Percentiles rank a stretch among this genome's conserved stretches.
These are phyloP conservation scores for Aspergillus aculeatus DNA, from an alignment of 2,329 filamentous ascomycete species.

Conservation along the genomic window DNA sequence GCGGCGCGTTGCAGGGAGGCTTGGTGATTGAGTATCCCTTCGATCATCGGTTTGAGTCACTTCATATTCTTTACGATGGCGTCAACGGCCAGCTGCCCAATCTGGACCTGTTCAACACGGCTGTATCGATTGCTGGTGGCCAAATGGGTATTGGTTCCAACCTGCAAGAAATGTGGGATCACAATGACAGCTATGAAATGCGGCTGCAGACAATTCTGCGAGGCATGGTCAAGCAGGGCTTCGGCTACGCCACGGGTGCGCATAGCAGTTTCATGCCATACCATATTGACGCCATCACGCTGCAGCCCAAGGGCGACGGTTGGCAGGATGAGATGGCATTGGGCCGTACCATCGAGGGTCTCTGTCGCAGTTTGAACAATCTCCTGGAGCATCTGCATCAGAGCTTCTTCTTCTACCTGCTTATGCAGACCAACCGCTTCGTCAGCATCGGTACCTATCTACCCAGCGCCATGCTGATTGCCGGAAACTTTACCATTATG, in stretches of 20 bases:
- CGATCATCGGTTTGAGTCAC: slow-evolving; percentile 76
- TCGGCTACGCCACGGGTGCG: slow-evolving; percentile 84
- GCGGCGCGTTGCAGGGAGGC: slow-evolving; percentile 86
- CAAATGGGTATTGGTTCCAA: slow-evolving; percentile 87
- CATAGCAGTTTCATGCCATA: slow-evolving; percentile 98
- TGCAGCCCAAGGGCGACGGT: slow-evolving; percentile 84
- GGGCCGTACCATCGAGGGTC: slow-evolving; percentile 82
- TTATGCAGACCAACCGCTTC: slow-evolving; percentile 88
- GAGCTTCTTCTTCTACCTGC: slow-evolving; percentile 98
- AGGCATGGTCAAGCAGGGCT: slow-evolving; percentile 87
- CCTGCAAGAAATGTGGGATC: slow-evolving; percentile 81
- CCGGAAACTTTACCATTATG: slow-evolving; percentile 92
- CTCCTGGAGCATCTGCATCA: slow-evolving; percentile 94
- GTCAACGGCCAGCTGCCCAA: slow-evolving; percentile 95
- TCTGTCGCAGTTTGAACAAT: slow-evolving; percentile 93
- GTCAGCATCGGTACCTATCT: slow-evolving; percentile 98
- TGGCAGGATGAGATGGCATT: slow-evolving; percentile 99
- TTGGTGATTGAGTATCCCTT: slow-evolving; percentile 91
- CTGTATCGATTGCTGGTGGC: slow-evolving; percentile 78
- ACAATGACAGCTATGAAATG: slow-evolving; percentile 74
- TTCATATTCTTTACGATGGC: slow-evolving; percentile 93
- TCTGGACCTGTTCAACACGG: slow-evolving; percentile 91
- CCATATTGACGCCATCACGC: slow-evolving; percentile 91
- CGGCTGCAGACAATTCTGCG: slow-evolving; percentile 84
- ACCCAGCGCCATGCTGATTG: slow-evolving; percentile 94